Evolutionary conservation across 345 rosid species (phyloP), one percentile per base, ranked within the genome.

Genomic region (Arabidopsis arenosa): DNA sequence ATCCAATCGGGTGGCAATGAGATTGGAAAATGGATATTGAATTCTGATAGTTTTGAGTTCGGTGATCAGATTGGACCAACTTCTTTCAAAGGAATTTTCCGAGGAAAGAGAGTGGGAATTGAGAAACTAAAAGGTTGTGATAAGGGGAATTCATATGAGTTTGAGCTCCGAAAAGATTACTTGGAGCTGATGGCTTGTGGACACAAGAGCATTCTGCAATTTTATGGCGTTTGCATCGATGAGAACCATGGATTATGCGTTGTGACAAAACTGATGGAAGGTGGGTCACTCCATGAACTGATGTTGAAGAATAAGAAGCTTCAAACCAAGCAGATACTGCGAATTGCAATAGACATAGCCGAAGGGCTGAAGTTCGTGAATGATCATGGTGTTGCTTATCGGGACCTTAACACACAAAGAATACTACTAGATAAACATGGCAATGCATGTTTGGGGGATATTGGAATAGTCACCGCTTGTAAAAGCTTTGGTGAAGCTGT

Each of bases 91-190:
- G 97, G 99, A 39, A 70, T 82, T 40, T 89, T 86, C 82, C 87
- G 78, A 82, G 96, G 97, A 0, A 92, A 84, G 77, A 83, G 82
- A 58, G 93, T 94, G 55, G 93, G 84, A 63, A 92, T 92, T 4
- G 96, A 94, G 86, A 94, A 92, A 85, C 87, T 92, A 68, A 92
- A 92, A 86, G 99, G 97, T 37, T 94, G 96, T 72, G 97, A 92
- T 47, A 94, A 94, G 79, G 99, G 99, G 74, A 94, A 90, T 75
- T 80, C 90, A 12, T 90, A 90, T 52, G 90, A 89, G 75, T 92
- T 94, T 74, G 92, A 86, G 79, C 87, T 94, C 63, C 86, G 91
- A 28, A 89, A 84, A 83, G 93, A 90, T 77, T 85, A 88, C 63
- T 83, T 95, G 84, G 95, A 86, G 82, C 85, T 95, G 48, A 90